Evolutionary conservation across 2,329 filamentous ascomycete species (phyloP).

Genomic region (Aspergillus pseudoglaucus): DNA sequence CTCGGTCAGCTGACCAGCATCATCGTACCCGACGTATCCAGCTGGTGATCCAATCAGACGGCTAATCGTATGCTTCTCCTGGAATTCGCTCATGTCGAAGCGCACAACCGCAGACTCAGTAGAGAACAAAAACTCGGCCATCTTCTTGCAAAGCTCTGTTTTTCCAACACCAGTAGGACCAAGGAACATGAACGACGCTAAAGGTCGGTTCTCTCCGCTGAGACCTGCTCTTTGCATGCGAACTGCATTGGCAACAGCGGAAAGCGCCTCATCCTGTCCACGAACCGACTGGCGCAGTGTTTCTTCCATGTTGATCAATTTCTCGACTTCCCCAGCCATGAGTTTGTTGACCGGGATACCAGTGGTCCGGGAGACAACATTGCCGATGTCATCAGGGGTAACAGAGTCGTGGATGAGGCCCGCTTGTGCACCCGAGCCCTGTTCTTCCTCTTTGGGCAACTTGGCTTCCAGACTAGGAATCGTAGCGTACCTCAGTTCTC

Average conservation of each 20-base stretch:
- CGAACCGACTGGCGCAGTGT: constrained; percentile 74
- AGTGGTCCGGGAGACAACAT: constrained; percentile 82
- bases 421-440: constrained; percentile 43
- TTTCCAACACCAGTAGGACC: constrained; percentile 96
- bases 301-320: constrained; percentile 93
- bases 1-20: constrained; percentile 92
- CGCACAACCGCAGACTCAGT: constrained; percentile 84
- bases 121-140: constrained; percentile 87
- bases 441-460: constrained; percentile 64
- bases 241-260: constrained; percentile 85
- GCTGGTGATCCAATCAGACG: constrained; percentile 87
- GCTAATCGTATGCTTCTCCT: constrained; percentile 93
- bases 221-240: constrained; percentile 88
- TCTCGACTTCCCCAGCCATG: constrained; percentile 88
- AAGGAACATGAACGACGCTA: constrained; percentile 96
- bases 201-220: constrained; percentile 81
- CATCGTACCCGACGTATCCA: constrained; percentile 94
- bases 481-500: constrained; percentile 78
- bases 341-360: constrained; percentile 90
- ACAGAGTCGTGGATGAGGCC: constrained; percentile 82
- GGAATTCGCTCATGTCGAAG: constrained; percentile 97
- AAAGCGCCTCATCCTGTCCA: constrained; percentile 89
- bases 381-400: constrained; percentile 89
- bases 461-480: constrained; percentile 77
- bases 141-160: constrained; percentile 94